A percentile compares a stretch with the other conserved stretches of the same genome.
These are phyloP conservation scores for Ophiocordyceps polyrhachis-furcata DNA, from an alignment of 2,329 filamentous ascomycete species.

Conservation along the genomic window DNA sequence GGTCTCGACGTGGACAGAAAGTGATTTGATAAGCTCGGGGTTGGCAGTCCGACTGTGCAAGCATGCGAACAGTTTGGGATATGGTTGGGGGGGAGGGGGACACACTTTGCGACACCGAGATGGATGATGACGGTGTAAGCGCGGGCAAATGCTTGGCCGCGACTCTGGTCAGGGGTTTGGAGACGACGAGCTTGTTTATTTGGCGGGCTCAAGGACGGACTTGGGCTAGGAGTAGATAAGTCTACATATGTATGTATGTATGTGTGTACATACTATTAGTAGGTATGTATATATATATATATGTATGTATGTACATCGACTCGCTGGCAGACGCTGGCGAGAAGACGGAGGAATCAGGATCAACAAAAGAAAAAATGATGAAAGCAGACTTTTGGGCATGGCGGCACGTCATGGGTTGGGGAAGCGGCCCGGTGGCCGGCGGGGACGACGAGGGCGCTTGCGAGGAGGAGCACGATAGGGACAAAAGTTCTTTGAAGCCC, in stretches of 20 bases:
- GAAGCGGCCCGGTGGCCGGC: background rate
- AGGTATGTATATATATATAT: too few species aligned
- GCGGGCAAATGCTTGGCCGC: background rate
- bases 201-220: too few species aligned
- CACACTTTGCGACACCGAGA: background rate
- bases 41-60: background rate
- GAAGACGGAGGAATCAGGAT: background rate
- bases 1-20: slow-evolving; percentile 32
- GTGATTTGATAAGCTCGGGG: slow-evolving; percentile 5
- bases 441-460: background rate
- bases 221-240: background rate
- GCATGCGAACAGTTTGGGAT: background rate
- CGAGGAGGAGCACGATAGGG: too few species aligned
- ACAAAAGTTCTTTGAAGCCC: background rate
- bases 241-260: too few species aligned
- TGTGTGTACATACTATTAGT: too few species aligned
- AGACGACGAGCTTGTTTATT: background rate
- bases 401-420: background rate
- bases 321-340: background rate
- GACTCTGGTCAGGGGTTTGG: background rate
- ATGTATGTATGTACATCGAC: background rate
- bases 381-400: background rate
- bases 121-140: background rate
- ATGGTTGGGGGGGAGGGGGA: background rate
- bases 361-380: too few species aligned